Percentiles rank a stretch among this genome's conserved stretches.
Evolutionary conservation across 2,329 filamentous ascomycete species (phyloP).

Genomic region (Aspergillus aculeatinus): DNA sequence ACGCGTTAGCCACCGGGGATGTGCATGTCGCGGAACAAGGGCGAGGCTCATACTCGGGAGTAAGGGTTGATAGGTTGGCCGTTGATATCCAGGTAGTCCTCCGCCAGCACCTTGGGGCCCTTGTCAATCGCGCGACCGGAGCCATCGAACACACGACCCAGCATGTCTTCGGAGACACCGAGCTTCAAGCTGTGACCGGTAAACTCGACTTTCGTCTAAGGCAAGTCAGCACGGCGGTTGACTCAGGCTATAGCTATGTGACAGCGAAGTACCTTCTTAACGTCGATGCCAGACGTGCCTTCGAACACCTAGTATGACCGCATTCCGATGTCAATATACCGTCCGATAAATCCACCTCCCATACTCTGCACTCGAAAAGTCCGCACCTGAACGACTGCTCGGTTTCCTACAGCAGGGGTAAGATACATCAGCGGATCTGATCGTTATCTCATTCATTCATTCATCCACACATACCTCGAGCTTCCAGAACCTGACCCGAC

Average conservation of each 20-base stretch:
- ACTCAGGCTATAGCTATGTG: background rate
- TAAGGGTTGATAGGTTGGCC: conserved; percentile 98
- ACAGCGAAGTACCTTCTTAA: conserved; percentile 73
- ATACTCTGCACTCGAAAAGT: conserved; percentile 9
- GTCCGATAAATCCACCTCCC: conserved; percentile 5
- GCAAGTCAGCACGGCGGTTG: conserved; percentile 23
- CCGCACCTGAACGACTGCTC: conserved; percentile 88
- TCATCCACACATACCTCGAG: conserved; percentile 67
- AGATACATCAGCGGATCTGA: conserved; percentile 18
- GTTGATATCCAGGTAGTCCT: conserved; percentile 99
- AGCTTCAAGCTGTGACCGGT: conserved; percentile 96
- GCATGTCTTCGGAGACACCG: conserved; percentile 98
- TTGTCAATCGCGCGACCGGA: conserved; percentile 98
- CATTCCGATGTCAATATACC: conserved; percentile 25
- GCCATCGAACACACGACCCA: conserved; percentile 97
- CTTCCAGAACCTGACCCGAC: conserved; percentile 94
- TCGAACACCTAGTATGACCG: conserved; percentile 75
- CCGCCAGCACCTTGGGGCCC: conserved; percentile 94
- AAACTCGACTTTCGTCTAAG: conserved; percentile 92
- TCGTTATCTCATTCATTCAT: background rate
- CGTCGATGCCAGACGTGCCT: conserved; percentile 94
- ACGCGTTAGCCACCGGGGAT: conserved; percentile 8
- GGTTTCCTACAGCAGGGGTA: conserved; percentile 62
- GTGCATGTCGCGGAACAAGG: background rate
- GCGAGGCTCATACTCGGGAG: conserved; percentile 67